Evolutionary conservation across 495 filamentous ascomycete species (phyloP).

Genomic region (Lasiosphaeria hispida): DNA sequence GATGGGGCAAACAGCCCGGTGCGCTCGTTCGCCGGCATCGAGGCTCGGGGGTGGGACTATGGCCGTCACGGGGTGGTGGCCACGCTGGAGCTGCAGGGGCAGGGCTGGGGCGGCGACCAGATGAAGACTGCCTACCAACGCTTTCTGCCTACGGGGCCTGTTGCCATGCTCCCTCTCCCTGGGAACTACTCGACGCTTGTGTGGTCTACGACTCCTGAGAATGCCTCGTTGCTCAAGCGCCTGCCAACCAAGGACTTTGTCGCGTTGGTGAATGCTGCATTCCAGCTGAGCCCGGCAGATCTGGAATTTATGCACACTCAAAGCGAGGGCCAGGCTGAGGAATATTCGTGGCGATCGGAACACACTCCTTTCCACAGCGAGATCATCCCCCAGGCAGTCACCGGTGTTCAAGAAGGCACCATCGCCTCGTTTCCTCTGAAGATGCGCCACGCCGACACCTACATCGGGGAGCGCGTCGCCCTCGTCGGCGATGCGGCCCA

Average conservation of each 20-base stretch:
- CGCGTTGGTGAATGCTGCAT: slow-evolving; percentile 90
- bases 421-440: slow-evolving; percentile 87
- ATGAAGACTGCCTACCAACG: slow-evolving; percentile 85
- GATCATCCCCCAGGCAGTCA: slow-evolving; percentile 50
- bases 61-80: slow-evolving; percentile 86
- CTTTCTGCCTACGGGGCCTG: slow-evolving; percentile 87
- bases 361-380: slow-evolving; percentile 56
- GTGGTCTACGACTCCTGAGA: slow-evolving; percentile 81
- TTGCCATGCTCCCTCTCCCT: slow-evolving; percentile 87
- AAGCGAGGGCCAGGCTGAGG: slow-evolving; percentile 61
- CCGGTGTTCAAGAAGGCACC: slow-evolving; percentile 72
- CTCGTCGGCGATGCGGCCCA: slow-evolving; percentile 94
- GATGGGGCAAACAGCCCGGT: slow-evolving; percentile 96
- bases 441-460: slow-evolving; percentile 87
- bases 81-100: slow-evolving; percentile 67
- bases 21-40: slow-evolving; percentile 81
- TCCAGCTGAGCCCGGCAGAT: slow-evolving; percentile 77
- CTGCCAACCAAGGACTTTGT: slow-evolving; percentile 69
- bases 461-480: slow-evolving; percentile 82
- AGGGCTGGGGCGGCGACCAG: slow-evolving; percentile 51
- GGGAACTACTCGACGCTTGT: slow-evolving; percentile 80
- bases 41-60: slow-evolving; percentile 90
- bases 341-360: slow-evolving; percentile 76
- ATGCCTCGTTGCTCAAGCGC: slow-evolving; percentile 77
- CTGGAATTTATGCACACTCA: slow-evolving; percentile 73